A percentile compares a stretch with the other conserved stretches of the same genome.
These are phyloP conservation scores for Fusarium poae DNA, from an alignment of 2,329 filamentous ascomycete species.

Conservation along the genomic window DNA sequence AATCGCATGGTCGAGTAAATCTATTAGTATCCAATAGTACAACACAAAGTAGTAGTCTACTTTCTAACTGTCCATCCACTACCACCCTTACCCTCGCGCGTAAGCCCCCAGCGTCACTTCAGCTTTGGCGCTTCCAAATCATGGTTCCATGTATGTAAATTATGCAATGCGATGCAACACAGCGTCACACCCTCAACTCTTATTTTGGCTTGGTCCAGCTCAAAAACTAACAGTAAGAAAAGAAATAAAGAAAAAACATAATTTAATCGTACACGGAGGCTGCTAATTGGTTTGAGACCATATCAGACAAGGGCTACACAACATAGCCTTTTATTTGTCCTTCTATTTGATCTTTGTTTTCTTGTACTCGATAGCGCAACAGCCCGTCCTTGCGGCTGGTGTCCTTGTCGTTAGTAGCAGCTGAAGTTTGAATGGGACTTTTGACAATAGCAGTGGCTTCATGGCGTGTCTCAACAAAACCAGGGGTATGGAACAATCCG, in stretches of 20 bases:
- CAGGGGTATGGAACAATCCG: background rate
- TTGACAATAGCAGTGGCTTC: conserved; percentile 14
- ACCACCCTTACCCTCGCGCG: background rate
- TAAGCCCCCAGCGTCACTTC: conserved; percentile 39
- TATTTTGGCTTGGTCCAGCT: conserved; percentile 24
- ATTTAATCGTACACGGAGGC: background rate
- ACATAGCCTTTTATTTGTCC: conserved; percentile 2
- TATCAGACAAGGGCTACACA: background rate
- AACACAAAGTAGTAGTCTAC: background rate
- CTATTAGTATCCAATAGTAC: conserved; percentile 15
- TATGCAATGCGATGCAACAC: background rate
- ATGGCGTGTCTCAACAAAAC: conserved; percentile 8
- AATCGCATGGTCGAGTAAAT: too few relatives aligned
- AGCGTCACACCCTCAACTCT: conserved; percentile 29
- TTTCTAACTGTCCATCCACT: conserved; percentile 4
- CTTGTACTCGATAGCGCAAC: conserved; percentile 14
- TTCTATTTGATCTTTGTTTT: background rate
- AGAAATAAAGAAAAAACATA: background rate
- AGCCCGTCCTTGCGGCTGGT: conserved; percentile 32
- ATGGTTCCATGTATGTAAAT: background rate
- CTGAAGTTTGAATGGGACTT: conserved; percentile 1
- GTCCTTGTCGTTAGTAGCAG: conserved; percentile 8
- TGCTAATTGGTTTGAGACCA: conserved; percentile 8
- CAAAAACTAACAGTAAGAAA: background rate
- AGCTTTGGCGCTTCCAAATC: conserved; percentile 15